Evolutionary conservation across 139 green algal genomes (phyloP), one percentile per base, ranked within the genome.

Genomic region (Yamagishiella unicocca): DNA sequence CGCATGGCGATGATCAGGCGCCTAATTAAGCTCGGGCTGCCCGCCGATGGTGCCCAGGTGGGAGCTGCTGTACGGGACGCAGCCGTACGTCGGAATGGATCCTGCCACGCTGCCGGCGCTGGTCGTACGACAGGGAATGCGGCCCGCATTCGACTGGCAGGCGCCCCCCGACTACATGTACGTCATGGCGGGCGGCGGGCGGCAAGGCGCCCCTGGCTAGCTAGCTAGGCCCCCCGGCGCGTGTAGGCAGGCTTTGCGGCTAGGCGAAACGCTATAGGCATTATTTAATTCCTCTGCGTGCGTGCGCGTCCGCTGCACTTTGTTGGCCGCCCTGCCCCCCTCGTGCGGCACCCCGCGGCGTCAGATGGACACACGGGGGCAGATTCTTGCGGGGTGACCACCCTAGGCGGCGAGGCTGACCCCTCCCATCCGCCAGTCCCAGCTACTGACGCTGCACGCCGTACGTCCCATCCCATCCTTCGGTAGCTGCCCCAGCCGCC

Each of bases 121-220:
- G 40, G 46, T 82, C n/a, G 74, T 82, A 62, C 74, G 74, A 46
- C 74, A 82, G 46, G 46, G 46, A 2, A 45, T 82, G 40, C 74
- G 74, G 46, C 74, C 74, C n/a, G 19, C 19, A n/a, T 82, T 82
- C 46, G n/a, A 45, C 19, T 19, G 29, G 3, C 2, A 4, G 5
- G 74, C 74, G 74, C 74, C 74, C 2, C 12, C 74, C 0, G 74
- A 82, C 4, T 82, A 67, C 43, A n/a, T 58, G 74, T 62, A 42
- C 31, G 27, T n/a, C n/a, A n/a, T n/a, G n/a, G n/a, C n/a, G n/a
- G n/a, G n/a, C n/a, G n/a, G n/a, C n/a, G n/a, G n/a, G n/a, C n/a
- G n/a, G n/a, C n/a, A n/a, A n/a, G n/a, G n/a, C n/a, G n/a, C n/a
- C n/a, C n/a, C n/a, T n/a, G n/a, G n/a, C n/a, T n/a, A n/a, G n/a